A percentile compares a stretch with the other conserved stretches of the same genome.
Evolutionary conservation across 2,329 filamentous ascomycete species (phyloP).

Genomic region (Cercospora canescens): DNA sequence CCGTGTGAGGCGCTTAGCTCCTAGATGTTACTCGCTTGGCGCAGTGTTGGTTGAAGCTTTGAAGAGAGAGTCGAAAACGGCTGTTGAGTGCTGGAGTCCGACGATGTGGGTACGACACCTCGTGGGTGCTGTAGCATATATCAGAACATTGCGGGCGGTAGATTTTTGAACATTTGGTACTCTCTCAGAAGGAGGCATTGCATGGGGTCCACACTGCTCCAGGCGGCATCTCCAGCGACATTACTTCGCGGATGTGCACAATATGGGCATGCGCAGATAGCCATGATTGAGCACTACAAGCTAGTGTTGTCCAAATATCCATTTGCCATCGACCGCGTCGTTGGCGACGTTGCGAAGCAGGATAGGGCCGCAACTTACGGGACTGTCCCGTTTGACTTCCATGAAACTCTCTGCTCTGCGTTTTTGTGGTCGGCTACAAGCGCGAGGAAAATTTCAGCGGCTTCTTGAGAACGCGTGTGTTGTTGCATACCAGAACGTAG

Average conservation of each 20-base stretch:
- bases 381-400: not conserved
- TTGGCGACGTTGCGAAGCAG: conserved; percentile 1
- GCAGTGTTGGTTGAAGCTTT: not conserved
- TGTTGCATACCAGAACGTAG: not conserved
- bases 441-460: no score
- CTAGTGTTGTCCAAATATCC: not conserved
- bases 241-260: not conserved
- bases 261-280: conserved; percentile 12
- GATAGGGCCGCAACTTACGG: not conserved
- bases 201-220: not conserved
- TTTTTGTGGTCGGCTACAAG: no score
- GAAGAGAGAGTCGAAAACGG: not conserved
- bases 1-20: not conserved
- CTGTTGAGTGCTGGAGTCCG: no score
- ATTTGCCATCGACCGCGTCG: not conserved
- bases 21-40: not conserved
- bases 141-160: not conserved
- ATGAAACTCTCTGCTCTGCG: no score
- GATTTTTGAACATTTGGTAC: not conserved
- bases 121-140: not conserved
- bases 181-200: not conserved
- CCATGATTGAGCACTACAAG: not conserved
- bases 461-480: not conserved
- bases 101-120: no score
- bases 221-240: not conserved